phyloP scores from a whole-genome alignment of 2,329 filamentous ascomycete genomes.

The Claviceps pazoutovae region DNA sequence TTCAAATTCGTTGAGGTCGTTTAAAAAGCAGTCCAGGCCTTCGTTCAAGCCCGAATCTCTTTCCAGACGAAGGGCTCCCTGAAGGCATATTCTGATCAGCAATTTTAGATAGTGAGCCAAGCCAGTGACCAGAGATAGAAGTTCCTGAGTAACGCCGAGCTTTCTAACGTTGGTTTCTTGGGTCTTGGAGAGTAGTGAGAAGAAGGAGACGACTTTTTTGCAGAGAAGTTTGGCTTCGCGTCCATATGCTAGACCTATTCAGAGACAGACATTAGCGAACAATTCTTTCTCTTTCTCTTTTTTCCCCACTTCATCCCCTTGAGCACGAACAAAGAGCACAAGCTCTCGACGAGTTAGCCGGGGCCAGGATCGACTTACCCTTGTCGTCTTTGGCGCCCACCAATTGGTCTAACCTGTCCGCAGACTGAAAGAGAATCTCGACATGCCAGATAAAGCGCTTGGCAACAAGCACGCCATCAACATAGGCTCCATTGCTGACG shows the following conservation, averaged over 20 bases:
- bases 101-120: constrained; percentile 96
- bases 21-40: constrained; percentile 69
- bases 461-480: constrained; percentile 87
- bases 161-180: constrained; percentile 84
- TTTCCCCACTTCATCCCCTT: not conserved
- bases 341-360: too few species aligned
- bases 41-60: constrained; percentile 62
- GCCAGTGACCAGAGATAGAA: constrained; percentile 93
- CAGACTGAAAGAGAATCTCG: constrained; percentile 78
- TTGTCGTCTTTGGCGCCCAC: constrained; percentile 59
- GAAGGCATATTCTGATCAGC: constrained; percentile 89
- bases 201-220: constrained; percentile 98
- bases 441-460: constrained; percentile 95
- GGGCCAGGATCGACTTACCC: constrained; percentile 35
- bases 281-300: not conserved
- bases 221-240: constrained; percentile 97
- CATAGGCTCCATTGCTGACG: constrained; percentile 92
- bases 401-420: constrained; percentile 67
- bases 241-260: constrained; percentile 67
- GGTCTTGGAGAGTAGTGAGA: constrained; percentile 84
- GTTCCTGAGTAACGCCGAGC: constrained; percentile 89
- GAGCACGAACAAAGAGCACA: not conserved
- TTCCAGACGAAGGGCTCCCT: constrained; percentile 83
- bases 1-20: constrained; percentile 75
- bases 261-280: not conserved